Evolutionary conservation across 2,329 filamentous ascomycete species (phyloP).

Genomic region (Curvularia sp.): DNA sequence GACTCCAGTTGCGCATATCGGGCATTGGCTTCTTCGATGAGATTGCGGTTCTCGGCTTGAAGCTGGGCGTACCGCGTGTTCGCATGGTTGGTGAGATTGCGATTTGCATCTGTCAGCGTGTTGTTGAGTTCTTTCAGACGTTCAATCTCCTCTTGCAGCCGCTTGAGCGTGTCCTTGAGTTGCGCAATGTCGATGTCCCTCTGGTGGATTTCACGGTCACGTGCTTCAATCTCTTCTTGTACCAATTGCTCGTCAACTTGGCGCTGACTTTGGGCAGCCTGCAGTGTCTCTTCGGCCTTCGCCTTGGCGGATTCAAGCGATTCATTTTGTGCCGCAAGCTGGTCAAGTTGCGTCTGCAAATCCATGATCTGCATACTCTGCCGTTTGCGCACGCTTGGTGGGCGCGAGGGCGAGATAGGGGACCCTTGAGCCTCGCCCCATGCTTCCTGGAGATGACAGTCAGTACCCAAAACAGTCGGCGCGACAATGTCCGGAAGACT

Average conservation of each 20-base stretch:
- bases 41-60: constrained; percentile 66
- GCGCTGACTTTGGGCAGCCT: constrained; percentile 62
- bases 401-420: constrained; percentile 89
- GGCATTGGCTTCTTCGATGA: constrained; percentile 77
- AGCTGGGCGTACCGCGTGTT: constrained; percentile 73
- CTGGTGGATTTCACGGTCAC: constrained; percentile 75
- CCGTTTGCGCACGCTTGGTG: constrained; percentile 93
- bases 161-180: constrained; percentile 78
- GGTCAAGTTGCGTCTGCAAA: constrained; percentile 83
- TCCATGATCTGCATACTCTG: constrained; percentile 96
- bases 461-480: constrained; percentile 29
- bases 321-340: constrained; percentile 84
- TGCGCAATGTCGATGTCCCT: constrained; percentile 87
- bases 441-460: constrained; percentile 73
- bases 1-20: constrained; percentile 71
- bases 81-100: constrained; percentile 77
- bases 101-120: constrained; percentile 77
- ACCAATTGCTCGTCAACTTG: constrained; percentile 60
- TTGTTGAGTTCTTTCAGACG: constrained; percentile 85
- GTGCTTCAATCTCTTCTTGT: constrained; percentile 65
- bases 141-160: constrained; percentile 80
- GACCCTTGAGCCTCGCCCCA: constrained; percentile 90
- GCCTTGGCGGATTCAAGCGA: constrained; percentile 75
- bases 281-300: constrained; percentile 71
- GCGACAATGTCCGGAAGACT: constrained; percentile 56